These are phyloP conservation scores for Barnettozyma wickerhamii DNA, from an alignment of 805 yeast species.

Conservation along the genomic window DNA sequence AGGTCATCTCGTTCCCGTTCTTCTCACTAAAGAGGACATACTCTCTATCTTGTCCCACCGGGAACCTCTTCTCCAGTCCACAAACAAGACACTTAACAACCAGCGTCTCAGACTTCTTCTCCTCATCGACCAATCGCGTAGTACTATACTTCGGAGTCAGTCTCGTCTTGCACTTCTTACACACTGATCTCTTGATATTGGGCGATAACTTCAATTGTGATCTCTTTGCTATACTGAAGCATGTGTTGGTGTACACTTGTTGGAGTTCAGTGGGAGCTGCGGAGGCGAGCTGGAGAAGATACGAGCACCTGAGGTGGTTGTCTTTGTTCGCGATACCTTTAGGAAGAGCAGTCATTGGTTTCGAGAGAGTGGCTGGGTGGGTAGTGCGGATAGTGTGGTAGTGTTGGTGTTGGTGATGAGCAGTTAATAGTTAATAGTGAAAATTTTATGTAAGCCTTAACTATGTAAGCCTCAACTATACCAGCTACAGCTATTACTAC, in stretches of 20 bases:
- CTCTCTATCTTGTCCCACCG: constrained; percentile 52
- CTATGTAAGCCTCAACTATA: no score
- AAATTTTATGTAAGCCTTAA: no score
- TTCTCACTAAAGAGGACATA: constrained; percentile 45
- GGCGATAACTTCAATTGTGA: constrained; percentile 36
- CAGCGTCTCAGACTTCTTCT: constrained; percentile 44
- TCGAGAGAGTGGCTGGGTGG: no score
- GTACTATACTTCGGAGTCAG: constrained; percentile 44
- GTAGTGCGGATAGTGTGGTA: no score
- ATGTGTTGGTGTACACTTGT: neutral
- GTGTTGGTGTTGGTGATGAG: no score
- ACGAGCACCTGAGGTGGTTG: constrained; percentile 3
- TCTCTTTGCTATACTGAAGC: constrained; percentile 40
- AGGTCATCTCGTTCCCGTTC: neutral
- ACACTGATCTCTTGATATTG: constrained; percentile 57
- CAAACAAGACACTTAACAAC: constrained; percentile 48
- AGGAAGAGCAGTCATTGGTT: no score
- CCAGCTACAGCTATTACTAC: no score
- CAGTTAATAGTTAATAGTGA: no score
- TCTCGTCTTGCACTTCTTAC: constrained; percentile 59
- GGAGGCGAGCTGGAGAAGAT: constrained; percentile 6
- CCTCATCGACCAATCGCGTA: constrained; percentile 38
- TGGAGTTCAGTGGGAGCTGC: neutral
- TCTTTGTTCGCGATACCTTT: constrained; percentile 2
- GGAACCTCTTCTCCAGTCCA: constrained; percentile 49